phyloP scores from a whole-genome alignment of 129 eudicot species.

The Cynara cardunculus region DNA sequence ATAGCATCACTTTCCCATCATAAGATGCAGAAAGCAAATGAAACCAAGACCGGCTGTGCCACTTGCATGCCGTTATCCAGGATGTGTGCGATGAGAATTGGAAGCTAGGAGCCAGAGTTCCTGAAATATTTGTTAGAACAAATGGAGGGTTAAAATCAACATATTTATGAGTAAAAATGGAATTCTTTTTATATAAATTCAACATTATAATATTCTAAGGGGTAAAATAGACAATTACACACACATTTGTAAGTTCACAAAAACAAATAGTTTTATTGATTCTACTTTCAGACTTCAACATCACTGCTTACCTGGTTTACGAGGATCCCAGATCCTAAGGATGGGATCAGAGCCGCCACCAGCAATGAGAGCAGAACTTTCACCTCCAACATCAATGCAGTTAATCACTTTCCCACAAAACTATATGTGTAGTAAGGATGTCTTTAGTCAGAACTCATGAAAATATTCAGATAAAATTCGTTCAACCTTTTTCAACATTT shows the following conservation, averaged over 20 bases:
- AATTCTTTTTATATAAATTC: background rate
- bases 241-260: background rate
- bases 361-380: slow-evolving; percentile 80
- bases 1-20: slow-evolving; percentile 95
- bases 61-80: slow-evolving; percentile 89
- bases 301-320: slow-evolving; percentile 69
- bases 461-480: background rate
- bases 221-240: background rate
- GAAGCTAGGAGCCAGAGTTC: slow-evolving; percentile 79
- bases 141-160: slow-evolving; percentile 4
- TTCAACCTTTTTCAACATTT: background rate
- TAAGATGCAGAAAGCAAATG: slow-evolving; percentile 86
- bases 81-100: slow-evolving; percentile 82
- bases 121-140: slow-evolving; percentile 30
- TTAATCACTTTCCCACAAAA: slow-evolving; percentile 78
- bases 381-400: slow-evolving; percentile 92
- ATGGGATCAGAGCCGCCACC: slow-evolving; percentile 87
- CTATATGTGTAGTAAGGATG: slow-evolving; percentile 24
- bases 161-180: background rate
- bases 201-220: background rate
- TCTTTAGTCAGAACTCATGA: background rate
- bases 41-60: slow-evolving; percentile 85
- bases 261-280: background rate
- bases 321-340: slow-evolving; percentile 97
- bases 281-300: background rate